Conservation (phyloP, 805 yeast species). For the Candida caryicola region DNA sequence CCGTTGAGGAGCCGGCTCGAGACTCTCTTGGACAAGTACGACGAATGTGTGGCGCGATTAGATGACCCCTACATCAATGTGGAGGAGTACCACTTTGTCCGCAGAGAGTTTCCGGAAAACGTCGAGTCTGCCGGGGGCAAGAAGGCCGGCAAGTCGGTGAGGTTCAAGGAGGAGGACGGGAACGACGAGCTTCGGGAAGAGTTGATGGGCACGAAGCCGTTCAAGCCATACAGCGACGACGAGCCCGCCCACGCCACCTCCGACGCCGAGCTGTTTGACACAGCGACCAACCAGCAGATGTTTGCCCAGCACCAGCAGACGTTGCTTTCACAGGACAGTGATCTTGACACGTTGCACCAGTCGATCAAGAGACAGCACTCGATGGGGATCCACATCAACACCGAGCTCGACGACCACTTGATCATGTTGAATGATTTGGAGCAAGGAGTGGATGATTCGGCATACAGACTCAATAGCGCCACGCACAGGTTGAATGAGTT, state of each 20-base stretch:
- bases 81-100: conserved; percentile 27
- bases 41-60: conserved; percentile 15
- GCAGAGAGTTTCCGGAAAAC: conserved; percentile 2
- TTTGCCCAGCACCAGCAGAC: conserved; percentile 44
- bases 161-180: conserved; percentile 34
- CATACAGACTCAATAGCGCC: conserved; percentile 31
- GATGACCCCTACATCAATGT: conserved; percentile 29
- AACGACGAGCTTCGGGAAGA: conserved; percentile 25
- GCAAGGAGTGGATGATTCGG: conserved; percentile 37
- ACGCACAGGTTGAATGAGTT: conserved; percentile 29
- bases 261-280: conserved; percentile 23
- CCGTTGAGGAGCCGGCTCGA: conserved; percentile 8
- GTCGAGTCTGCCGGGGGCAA: conserved; percentile 8
- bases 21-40: conserved; percentile 16
- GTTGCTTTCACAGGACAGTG: conserved; percentile 36
- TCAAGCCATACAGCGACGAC: conserved; percentile 37
- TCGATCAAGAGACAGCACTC: conserved; percentile 35
- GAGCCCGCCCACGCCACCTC: conserved; percentile 10
- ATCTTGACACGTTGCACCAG: conserved; percentile 32
- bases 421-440: conserved; percentile 41
- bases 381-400: conserved; percentile 39
- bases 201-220: conserved; percentile 34
- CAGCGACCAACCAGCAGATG: conserved; percentile 34
- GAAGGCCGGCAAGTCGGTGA: conserved; percentile 27
- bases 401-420: conserved; percentile 42